Base-by-base conservation (phyloP, 805 yeast species). In the Huiozyma sinensis region DNA sequence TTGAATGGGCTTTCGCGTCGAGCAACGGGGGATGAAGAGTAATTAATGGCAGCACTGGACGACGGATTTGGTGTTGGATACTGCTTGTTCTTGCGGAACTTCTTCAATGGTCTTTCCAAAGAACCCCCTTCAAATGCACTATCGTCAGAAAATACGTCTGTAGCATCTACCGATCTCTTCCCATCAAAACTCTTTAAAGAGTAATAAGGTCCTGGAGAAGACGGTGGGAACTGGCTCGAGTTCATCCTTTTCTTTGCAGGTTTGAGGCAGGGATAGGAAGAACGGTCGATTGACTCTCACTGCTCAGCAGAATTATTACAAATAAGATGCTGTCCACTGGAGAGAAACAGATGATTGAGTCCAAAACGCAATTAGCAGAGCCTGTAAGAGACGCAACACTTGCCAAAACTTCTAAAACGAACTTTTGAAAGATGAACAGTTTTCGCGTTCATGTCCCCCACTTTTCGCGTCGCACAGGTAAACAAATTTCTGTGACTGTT, bases 31-130 rank as follows among this genome's bases (percentile, higher is more conserved):
- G 72, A 65, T 1, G 71, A 64, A 6, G 36, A 27, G n/a, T 36
- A 28, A 1, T 66, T 60, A 31, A 62, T 53, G 12, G 76, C 77
- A 6, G 66, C 53, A 6, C 76, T 70, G 1, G 80, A 75, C 1
- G 87, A 80, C 0, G 90, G 88, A 50, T 78, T 75, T 17, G 90
- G 90, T 1, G 88, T 81, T 9, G 86, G 85, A 52, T 78, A 79
- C 7, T 17, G 29, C 6, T 6, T 40, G 28, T 33, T 31, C 13
- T 17, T 17, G 24, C 24, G 24, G 24, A 17, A 17, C 24, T 17
- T 17, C 24, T 17, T 17, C 24, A 17, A 17, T 17, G 24, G 24
- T 17, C 24, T 10, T 32, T 10, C n/a, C 34, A n/a, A 10, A 32
- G 34, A 10, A 32, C n/a, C n/a, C 10, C 4, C n/a, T 2, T 5